Evolutionary conservation across 2,329 filamentous ascomycete genomes (phyloP).

Genomic region (Pseudogymnoascus pannorum): DNA sequence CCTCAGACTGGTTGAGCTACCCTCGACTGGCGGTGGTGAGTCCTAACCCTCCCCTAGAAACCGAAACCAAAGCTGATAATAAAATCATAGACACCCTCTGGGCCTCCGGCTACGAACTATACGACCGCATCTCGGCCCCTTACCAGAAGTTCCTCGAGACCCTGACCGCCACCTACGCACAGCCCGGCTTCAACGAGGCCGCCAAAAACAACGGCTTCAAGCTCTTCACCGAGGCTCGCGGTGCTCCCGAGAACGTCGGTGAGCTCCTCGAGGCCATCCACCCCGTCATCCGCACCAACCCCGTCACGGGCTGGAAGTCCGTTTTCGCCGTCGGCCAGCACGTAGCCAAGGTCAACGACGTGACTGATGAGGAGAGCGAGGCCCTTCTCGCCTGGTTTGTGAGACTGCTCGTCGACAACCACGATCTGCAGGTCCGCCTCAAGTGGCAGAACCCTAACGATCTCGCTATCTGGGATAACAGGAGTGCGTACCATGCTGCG

Average conservation of each 20-base stretch:
- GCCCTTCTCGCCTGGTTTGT: constrained; percentile 46
- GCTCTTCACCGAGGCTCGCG: constrained; percentile 40
- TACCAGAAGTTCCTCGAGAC: constrained; percentile 52
- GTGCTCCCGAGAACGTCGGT: constrained; percentile 45
- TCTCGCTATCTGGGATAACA: constrained; percentile 50
- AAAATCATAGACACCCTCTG: constrained; percentile 49
- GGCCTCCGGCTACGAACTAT: constrained; percentile 61
- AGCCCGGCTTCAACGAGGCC: constrained; percentile 43
- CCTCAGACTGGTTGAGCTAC: constrained; percentile 23
- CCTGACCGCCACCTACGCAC: constrained; percentile 47
- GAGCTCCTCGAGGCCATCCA: constrained; percentile 42
- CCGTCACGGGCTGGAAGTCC: constrained; percentile 51
- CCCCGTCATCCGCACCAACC: constrained; percentile 50
- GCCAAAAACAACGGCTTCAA: constrained; percentile 39
- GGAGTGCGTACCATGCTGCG: constrained; percentile 45
- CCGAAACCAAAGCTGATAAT: neutral
- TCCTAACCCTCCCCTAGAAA: constrained; percentile 29
- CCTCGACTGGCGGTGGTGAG: constrained; percentile 28
- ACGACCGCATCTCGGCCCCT: constrained; percentile 52
- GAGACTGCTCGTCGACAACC: constrained; percentile 44
- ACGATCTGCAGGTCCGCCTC: constrained; percentile 44
- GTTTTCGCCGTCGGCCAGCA: constrained; percentile 47
- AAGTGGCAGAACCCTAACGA: constrained; percentile 32
- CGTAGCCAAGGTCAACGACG: constrained; percentile 42
- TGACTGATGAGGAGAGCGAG: constrained; percentile 41